Base-by-base conservation (phyloP, 139 green algal species). In the Chlamydomonas applanata region DNA sequence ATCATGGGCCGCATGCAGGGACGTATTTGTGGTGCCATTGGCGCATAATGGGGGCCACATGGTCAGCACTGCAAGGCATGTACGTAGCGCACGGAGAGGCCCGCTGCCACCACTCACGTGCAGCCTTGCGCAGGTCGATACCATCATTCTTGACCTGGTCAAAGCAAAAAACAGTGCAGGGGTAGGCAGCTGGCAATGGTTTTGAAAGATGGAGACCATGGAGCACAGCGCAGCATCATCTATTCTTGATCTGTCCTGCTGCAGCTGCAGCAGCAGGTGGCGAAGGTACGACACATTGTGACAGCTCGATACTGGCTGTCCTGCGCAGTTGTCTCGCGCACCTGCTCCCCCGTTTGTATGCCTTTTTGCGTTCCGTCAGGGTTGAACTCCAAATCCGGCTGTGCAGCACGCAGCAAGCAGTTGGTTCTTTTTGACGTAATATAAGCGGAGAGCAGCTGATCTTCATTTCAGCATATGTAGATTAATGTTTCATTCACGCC, bases 101-200 rank as follows among this genome's bases (percentile, higher is more conserved):
- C 7, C 40, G 40, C 40, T 19, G 40, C 40, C 30, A 29, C 17
- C 59, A 66, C 11, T 66, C 30, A 22, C 30, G 29, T 9, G 59
- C 59, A 40, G 59, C 59, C 59, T 66, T 66, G 3, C 59, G 24
- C 24, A 66, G n/a, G 30, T 35, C 22, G 35, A 25, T 24, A 4
- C 59, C 59, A 66, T 66, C 59, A 29, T 40, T 29, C 59, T 66
- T 66, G n/a, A 35, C 30, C 59, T 66, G 59, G 5, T 9, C 24
- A 66, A 35, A 3, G 11, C 40, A 11, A 49, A 49, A 24, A 66
- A 14, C n/a, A 22, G 29, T 3, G 59, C 17, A 3, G 11, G 9
- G 22, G 16, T 62, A 9, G 54, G 29, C 29, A 29, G 13, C 22
- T 16, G 54, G 54, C 54, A 62, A 9, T n/a, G 11, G 4, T 24